A percentile compares a stretch with the other conserved stretches of the same genome.
Conservation (phyloP, 2,329 filamentous ascomycete species). For the Nemania sp. region DNA sequence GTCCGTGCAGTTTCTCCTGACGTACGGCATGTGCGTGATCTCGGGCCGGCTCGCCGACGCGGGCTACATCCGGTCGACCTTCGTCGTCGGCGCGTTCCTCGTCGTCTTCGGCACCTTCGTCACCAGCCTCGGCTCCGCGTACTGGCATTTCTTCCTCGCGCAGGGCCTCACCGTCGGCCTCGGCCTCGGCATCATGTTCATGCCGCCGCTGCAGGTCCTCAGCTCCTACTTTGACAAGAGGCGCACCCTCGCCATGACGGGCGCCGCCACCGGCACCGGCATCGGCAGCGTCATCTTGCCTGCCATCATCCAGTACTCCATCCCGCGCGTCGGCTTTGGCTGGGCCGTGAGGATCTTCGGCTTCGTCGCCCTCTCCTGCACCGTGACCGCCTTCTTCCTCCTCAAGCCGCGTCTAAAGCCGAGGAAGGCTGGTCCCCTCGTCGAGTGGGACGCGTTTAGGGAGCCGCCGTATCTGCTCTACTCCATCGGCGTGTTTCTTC, state of each 20-base stretch:
- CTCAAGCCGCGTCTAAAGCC: constrained; percentile 9
- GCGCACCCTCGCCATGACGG: constrained; percentile 61
- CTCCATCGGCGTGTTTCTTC: constrained; percentile 21
- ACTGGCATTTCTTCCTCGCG: constrained; percentile 47
- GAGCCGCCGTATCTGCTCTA: constrained; percentile 11
- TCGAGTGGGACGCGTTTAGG: constrained; percentile 11
- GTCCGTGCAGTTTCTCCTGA: constrained; percentile 46
- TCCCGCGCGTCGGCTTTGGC: constrained; percentile 65
- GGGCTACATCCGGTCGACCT: constrained; percentile 41
- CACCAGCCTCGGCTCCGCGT: constrained; percentile 53
- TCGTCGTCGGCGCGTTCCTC: constrained; percentile 9
- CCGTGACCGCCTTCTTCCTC: not conserved
- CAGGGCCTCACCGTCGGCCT: constrained; percentile 42
- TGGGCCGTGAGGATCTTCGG: constrained; percentile 67
- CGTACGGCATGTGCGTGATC: not conserved
- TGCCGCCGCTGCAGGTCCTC: constrained; percentile 54
- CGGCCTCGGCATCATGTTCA: constrained; percentile 55
- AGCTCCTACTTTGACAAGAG: constrained; percentile 60
- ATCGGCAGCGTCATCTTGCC: constrained; percentile 69
- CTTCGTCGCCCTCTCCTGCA: constrained; percentile 49
- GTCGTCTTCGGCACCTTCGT: constrained; percentile 55
- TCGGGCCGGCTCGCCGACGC: constrained; percentile 18
- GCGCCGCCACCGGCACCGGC: constrained; percentile 63
- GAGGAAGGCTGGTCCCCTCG: constrained; percentile 1
- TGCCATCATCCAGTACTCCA: constrained; percentile 58